Percentiles rank a stretch among this genome's conserved stretches.
These are phyloP conservation scores for Dryas octopetala DNA, from an alignment of 306 rosid genomes.

Conservation along the genomic window DNA sequence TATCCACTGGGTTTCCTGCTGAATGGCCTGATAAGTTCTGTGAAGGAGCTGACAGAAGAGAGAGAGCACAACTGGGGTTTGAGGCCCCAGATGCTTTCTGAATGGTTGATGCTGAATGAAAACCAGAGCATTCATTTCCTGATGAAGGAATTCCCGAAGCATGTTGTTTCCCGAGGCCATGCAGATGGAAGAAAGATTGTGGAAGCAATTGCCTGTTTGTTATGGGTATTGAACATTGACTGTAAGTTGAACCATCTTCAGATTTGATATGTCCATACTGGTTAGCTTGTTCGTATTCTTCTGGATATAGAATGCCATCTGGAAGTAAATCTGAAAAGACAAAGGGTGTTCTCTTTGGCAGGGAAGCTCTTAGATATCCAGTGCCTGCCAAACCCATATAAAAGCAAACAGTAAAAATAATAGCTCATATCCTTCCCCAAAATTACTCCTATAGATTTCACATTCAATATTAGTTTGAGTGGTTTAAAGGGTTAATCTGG, in stretches of 20 bases:
- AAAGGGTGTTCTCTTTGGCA: constrained; percentile 47
- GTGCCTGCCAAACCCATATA: constrained; percentile 41
- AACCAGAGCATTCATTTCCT: constrained; percentile 21
- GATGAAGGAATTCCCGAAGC: constrained; percentile 22
- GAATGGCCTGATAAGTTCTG: constrained; percentile 38
- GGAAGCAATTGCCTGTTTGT: constrained; percentile 27
- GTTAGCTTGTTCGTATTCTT: constrained; percentile 41
- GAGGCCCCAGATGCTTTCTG: constrained; percentile 46
- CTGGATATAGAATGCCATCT: constrained; percentile 44
- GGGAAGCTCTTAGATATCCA: constrained; percentile 37
- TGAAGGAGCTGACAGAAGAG: constrained; percentile 88
- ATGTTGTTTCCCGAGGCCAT: constrained; percentile 26
- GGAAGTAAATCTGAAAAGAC: constrained; percentile 52
- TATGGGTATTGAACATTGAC: constrained; percentile 35
- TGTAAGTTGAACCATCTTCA: constrained; percentile 46
- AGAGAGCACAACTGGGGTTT: constrained; percentile 61
- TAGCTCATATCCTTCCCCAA: constrained; percentile 3
- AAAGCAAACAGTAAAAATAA: neutral
- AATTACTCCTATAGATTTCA: neutral
- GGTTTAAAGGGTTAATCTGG: neutral
- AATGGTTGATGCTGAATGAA: constrained; percentile 12
- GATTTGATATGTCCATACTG: constrained; percentile 42
- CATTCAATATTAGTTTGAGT: neutral
- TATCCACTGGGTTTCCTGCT: constrained; percentile 33
- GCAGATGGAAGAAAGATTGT: constrained; percentile 24